These are phyloP conservation scores for Heimioporus sp. DNA, from an alignment of 768 basidiomycete species.

Conservation along the genomic window DNA sequence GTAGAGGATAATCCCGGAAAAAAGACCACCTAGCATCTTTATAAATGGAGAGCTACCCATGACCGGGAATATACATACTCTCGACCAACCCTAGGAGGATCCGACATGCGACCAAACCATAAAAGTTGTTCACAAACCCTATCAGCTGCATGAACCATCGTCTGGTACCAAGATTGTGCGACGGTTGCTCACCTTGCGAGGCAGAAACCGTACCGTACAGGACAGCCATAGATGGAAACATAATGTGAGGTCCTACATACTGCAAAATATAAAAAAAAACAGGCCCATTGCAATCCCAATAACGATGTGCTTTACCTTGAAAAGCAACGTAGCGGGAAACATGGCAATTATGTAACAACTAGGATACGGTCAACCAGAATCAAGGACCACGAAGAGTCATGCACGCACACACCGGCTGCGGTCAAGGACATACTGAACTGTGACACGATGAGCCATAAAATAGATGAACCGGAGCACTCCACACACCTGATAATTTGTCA, in stretches of 20 bases:
- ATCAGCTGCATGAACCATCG: not conserved
- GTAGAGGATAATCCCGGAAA: slow-evolving; percentile 40
- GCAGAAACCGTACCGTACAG: slow-evolving; percentile 65
- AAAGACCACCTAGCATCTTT: slow-evolving; percentile 45
- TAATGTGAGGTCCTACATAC: slow-evolving; percentile 48
- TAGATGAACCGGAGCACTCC: not conserved
- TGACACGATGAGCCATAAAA: not conserved
- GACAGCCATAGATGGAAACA: slow-evolving; percentile 59
- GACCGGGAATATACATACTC: slow-evolving; percentile 33
- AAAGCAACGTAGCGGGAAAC: slow-evolving; percentile 57
- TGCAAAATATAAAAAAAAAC: slow-evolving; percentile 4
- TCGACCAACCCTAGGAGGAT: slow-evolving; percentile 54
- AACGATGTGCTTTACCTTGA: slow-evolving; percentile 34
- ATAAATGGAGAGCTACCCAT: slow-evolving; percentile 1
- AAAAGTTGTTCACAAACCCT: slow-evolving; percentile 49
- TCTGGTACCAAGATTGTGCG: not conserved
- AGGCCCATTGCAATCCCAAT: not conserved
- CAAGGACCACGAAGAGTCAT: not conserved
- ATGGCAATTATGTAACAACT: slow-evolving; percentile 55
- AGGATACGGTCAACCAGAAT: not conserved
- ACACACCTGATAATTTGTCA: slow-evolving; percentile 16
- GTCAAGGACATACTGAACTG: slow-evolving; percentile 33
- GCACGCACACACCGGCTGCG: slow-evolving; percentile 17
- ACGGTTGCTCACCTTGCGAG: slow-evolving; percentile 45
- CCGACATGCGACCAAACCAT: slow-evolving; percentile 50